Conservation (phyloP, 192 early-diverging fungal genomes). For the Entrophospora sp. region DNA sequence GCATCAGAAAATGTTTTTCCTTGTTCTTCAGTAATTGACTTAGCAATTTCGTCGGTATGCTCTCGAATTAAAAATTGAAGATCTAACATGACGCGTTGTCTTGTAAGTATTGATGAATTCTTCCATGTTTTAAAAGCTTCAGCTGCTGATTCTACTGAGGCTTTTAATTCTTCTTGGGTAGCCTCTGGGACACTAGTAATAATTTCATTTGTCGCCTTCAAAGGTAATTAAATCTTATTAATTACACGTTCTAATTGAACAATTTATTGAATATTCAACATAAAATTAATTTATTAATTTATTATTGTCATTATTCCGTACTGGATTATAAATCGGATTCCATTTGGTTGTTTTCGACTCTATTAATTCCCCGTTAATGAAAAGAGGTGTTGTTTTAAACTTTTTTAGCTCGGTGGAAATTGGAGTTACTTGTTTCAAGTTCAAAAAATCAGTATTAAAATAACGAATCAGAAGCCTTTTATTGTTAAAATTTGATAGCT, state of each 20-base stretch:
- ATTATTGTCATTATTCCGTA: conserved; percentile 25
- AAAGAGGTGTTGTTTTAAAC: conserved; percentile 60
- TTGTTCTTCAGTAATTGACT: conserved; percentile 79
- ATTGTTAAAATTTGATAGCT: no score
- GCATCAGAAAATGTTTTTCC: conserved; percentile 93
- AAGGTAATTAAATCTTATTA: neutral
- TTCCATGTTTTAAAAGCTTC: conserved; percentile 82
- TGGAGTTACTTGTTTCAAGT: no score
- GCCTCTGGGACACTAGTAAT: conserved; percentile 81
- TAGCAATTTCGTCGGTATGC: conserved; percentile 71
- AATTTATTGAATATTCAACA: neutral
- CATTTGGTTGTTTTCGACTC: conserved; percentile 78
- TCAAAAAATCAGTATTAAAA: no score
- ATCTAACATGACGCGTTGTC: conserved; percentile 89
- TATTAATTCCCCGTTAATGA: conserved; percentile 87
- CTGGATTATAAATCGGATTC: conserved; percentile 86
- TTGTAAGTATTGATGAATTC: conserved; percentile 69
- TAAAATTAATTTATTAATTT: neutral
- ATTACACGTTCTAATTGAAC: no score
- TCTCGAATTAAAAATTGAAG: conserved; percentile 75
- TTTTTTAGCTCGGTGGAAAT: no score
- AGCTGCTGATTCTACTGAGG: conserved; percentile 60
- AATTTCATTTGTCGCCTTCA: conserved; percentile 81
- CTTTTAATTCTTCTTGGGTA: conserved; percentile 73
- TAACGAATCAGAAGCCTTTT: no score